Evolutionary conservation across 768 basidiomycete species (phyloP).

Genomic region (Xerocomus potaroensis): DNA sequence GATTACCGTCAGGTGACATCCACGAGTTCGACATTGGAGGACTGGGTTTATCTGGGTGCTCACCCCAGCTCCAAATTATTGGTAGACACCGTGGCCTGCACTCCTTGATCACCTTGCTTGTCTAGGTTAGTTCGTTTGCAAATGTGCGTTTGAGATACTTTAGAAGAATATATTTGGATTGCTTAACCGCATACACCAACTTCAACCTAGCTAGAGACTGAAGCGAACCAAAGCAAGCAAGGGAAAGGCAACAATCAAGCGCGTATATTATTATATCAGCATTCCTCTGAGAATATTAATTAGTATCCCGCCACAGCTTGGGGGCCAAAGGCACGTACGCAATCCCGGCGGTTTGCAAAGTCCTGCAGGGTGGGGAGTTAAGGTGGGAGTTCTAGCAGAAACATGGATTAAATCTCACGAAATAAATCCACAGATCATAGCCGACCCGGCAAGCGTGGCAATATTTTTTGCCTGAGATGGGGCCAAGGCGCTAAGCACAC

Average conservation of each 20-base stretch:
- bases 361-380: conserved; percentile 22
- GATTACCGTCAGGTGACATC: not conserved
- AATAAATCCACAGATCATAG: conserved; percentile 69
- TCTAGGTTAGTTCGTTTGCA: too few relatives aligned
- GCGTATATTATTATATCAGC: conserved; percentile 34
- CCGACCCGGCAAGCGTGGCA: conserved; percentile 61
- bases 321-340: conserved; percentile 39
- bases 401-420: conserved; percentile 30
- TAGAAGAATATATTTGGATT: too few relatives aligned
- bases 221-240: not conserved
- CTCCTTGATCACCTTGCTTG: too few relatives aligned
- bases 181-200: not conserved
- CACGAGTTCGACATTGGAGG: not conserved
- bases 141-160: too few relatives aligned
- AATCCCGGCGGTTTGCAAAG: conserved; percentile 56
- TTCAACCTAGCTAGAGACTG: not conserved
- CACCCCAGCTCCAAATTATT: too few relatives aligned
- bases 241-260: too few relatives aligned
- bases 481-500: conserved; percentile 66
- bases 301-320: not conserved
- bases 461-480: conserved; percentile 69
- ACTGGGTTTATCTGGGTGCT: not conserved
- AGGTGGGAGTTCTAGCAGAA: not conserved
- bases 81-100: too few relatives aligned
- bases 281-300: conserved; percentile 40